Evolutionary conservation across 169 alveolate genomes (phyloP), one percentile per base, ranked within the genome.

Genomic region (Besnoitia besnoiti): DNA sequence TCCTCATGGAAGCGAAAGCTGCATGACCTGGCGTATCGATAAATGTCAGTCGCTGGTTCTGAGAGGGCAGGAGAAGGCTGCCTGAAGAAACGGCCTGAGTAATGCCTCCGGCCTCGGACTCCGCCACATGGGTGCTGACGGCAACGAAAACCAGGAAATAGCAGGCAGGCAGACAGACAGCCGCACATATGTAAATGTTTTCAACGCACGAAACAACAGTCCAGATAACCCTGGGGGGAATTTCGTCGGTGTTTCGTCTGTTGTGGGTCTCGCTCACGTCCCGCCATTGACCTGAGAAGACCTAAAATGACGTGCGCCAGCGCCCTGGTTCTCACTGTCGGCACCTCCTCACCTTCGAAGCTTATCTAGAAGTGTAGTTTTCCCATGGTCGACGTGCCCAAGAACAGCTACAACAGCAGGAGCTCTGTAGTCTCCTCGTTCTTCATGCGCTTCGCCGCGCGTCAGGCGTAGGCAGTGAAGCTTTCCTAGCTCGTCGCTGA

Each of bases 21-120:
- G 96, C 97, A 90, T 98, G 99, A 8, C 99, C 99, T 2, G 99
- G 99, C 42, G 99, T 98, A 91, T 97, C 99, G 42, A 97, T 96
- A 80, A 96, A 96, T 62, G 98, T 96, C 40, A 97, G 91, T 24
- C 94, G 93, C 75, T 97, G 76, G 85, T 82, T 2, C 96, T 94
- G 44, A 97, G 42, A 76, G 85, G 44, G 75, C n/a, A 61, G 85
- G 47, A 50, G 79, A 33, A 90, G 46, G 39, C 93, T 47, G 40
- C 82, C 84, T 44, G 75, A 24, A 37, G 98, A 98, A 40, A 97
- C 97, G 91, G 95, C 94, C 93, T 98, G 96, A 12, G 98, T 97
- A 21, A 98, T 98, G 44, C 97, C 97, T 27, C 98, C 98, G 37
- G 95, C 96, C 89, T 96, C 98, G n/a, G 85, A 27, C 27, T 93